Evolutionary conservation across 768 basidiomycete genomes (phyloP), one percentile per base, ranked within the genome.

Genomic region (Erythrobasidium yunnanense): DNA sequence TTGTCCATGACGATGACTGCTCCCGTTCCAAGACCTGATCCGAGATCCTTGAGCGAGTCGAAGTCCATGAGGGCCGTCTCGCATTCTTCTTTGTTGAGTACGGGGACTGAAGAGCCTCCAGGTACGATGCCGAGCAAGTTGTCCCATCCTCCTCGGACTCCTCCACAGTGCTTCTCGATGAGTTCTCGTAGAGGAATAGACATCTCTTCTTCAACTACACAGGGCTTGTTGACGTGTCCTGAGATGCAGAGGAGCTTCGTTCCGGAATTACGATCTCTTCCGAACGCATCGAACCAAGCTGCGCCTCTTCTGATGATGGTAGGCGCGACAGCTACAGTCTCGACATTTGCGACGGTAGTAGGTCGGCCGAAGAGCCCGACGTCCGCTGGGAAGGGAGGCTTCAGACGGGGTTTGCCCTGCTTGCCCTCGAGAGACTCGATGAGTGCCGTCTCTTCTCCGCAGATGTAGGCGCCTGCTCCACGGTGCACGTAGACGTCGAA

Each of bases 1-100:
- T 96, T 90, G 81, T 99, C 85, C 92, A 96, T 95, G 71, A 99
- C 93, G 69, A 99, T 97, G 67, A 99, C 91, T 17, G 93, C 93
- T 65, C 93, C 93, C 0, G 93, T 99, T 20, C 93, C 93, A 67
- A 99, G 84, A 77, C 92, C 92, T n/a, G 89, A 87, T 72, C 90
- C 88, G 1, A 87, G 86, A 74, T 96, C 93, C 77, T 92, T 93
- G 68, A 97, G 81, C 4, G 93, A 96, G 77, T 99, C 93, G 74
- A 85, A 99, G 78, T 97, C 93, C 93, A 99, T 97, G 66, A 99
- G 79, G 38, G 92, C 93, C 75, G 90, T 86, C 55, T 83, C 84
- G 73, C 88, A 93, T 70, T 82, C 81, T 70, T 85, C 79, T 55
- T 83, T 88, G 6, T 90, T 90, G 38, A 99, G 79, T 50, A 99